phyloP scores from a whole-genome alignment of 179 eudicot genomes.

The Vitellaria paradoxa region DNA sequence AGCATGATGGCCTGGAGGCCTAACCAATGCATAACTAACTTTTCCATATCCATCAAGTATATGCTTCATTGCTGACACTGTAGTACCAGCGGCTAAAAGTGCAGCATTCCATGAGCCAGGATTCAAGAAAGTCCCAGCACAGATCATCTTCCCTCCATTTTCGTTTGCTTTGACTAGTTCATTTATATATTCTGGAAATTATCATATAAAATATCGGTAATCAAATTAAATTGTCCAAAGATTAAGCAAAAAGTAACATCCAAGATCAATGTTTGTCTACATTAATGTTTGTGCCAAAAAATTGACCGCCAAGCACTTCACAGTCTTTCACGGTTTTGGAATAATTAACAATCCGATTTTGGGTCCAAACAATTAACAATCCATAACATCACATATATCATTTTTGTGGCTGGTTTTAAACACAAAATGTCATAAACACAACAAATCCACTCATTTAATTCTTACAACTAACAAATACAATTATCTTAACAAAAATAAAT shows the following conservation, averaged over 20 bases:
- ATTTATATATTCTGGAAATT: constrained; percentile 59
- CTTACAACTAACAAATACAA: too few relatives aligned
- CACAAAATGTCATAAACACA: too few relatives aligned
- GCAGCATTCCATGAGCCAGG: constrained; percentile 90
- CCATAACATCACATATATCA: too few relatives aligned
- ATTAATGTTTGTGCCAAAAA: too few relatives aligned
- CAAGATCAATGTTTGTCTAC: not conserved
- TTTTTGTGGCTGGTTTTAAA: too few relatives aligned
- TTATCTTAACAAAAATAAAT: too few relatives aligned
- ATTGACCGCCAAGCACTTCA: too few relatives aligned
- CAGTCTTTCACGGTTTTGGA: too few relatives aligned
- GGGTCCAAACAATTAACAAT: too few relatives aligned
- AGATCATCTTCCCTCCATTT: constrained; percentile 54
- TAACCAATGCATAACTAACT: constrained; percentile 68
- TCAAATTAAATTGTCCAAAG: not conserved
- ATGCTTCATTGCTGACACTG: constrained; percentile 76
- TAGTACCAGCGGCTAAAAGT: constrained; percentile 86
- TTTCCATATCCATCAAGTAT: constrained; percentile 62
- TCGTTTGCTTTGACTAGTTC: constrained; percentile 66
- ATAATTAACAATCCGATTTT: too few relatives aligned
- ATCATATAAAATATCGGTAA: constrained; percentile 14
- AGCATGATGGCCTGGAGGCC: constrained; percentile 99
- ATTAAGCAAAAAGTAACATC: not conserved
- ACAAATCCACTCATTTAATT: too few relatives aligned
- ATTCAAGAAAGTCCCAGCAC: constrained; percentile 77